phyloP scores from a whole-genome alignment of 225 moss, liverwort and hornwort genomes.

The Rhytidiadelphus loreus region DNA sequence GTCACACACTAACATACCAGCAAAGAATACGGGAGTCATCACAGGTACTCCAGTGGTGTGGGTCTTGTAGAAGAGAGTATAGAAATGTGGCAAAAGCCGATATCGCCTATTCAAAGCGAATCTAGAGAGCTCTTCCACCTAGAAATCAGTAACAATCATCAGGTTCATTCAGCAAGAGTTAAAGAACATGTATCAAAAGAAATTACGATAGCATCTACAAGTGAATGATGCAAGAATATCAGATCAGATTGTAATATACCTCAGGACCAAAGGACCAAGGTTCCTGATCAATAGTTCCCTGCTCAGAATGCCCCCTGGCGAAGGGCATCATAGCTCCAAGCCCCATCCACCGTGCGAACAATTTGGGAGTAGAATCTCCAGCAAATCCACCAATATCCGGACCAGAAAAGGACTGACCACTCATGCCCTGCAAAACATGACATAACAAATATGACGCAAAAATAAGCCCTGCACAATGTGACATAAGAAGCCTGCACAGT shows the following conservation, averaged over 20 bases:
- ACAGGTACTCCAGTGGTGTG: conserved; percentile 76
- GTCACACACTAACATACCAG: conserved; percentile 28
- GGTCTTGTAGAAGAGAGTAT: conserved; percentile 67
- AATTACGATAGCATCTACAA: neutral
- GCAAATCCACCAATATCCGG: conserved; percentile 93
- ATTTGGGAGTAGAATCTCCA: conserved; percentile 65
- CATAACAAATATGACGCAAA: neutral
- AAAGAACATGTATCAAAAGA: neutral
- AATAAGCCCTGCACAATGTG: conserved; percentile 41
- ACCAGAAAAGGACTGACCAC: conserved; percentile 84
- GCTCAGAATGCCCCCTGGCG: conserved; percentile 76
- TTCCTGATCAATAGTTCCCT: conserved; percentile 80
- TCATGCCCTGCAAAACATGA: conserved; percentile 48
- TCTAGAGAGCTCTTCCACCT: conserved; percentile 78
- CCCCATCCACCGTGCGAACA: conserved; percentile 95
- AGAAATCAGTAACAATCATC: neutral
- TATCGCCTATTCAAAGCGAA: conserved; percentile 70
- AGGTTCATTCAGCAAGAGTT: neutral
- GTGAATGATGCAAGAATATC: neutral
- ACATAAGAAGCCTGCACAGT: neutral
- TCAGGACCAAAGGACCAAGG: conserved; percentile 93
- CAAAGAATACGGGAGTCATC: conserved; percentile 86
- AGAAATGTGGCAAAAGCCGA: conserved; percentile 65
- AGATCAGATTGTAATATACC: conserved; percentile 5
- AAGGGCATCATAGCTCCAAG: conserved; percentile 84